phyloP scores from a whole-genome alignment of 164 flowering plant genomes.

The Protea cynaroides region DNA sequence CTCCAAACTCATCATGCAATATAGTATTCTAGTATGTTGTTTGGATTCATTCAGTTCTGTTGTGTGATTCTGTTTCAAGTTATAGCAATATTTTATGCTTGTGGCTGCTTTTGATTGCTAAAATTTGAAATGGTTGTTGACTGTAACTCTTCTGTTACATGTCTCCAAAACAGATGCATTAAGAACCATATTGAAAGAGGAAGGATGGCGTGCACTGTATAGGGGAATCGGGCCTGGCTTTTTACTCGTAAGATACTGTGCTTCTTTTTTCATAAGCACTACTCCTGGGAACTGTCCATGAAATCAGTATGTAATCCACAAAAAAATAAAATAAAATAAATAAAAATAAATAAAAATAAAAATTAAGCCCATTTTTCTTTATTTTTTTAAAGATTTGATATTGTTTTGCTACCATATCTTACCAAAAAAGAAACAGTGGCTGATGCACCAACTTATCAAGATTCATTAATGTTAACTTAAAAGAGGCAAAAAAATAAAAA shows the following conservation, averaged over 20 bases:
- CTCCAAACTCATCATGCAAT: not conserved
- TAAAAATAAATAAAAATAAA: too few species aligned
- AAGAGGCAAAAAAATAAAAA: too few species aligned
- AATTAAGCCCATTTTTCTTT: too few species aligned
- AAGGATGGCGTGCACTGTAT: constrained; percentile 89
- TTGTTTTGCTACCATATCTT: too few species aligned
- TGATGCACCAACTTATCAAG: too few species aligned
- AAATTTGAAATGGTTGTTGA: constrained; percentile 3
- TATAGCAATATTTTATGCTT: not conserved
- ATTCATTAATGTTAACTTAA: too few species aligned
- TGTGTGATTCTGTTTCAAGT: not conserved
- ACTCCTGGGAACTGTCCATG: not conserved
- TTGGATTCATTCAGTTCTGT: not conserved
- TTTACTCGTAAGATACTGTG: constrained; percentile 55
- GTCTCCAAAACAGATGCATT: constrained; percentile 65
- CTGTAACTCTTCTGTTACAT: constrained; percentile 3
- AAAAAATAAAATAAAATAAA: too few species aligned
- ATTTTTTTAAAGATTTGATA: too few species aligned
- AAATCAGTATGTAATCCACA: not conserved
- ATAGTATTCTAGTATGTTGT: not conserved
- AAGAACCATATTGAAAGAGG: constrained; percentile 88
- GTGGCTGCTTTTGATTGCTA: constrained; percentile 4
- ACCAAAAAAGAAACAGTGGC: too few species aligned
- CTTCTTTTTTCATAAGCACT: constrained; percentile 2
- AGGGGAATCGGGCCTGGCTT: constrained; percentile 86